These are phyloP conservation scores for Picea sitchensis DNA, from an alignment of 75 land plant genomes.

Conservation along the genomic window DNA sequence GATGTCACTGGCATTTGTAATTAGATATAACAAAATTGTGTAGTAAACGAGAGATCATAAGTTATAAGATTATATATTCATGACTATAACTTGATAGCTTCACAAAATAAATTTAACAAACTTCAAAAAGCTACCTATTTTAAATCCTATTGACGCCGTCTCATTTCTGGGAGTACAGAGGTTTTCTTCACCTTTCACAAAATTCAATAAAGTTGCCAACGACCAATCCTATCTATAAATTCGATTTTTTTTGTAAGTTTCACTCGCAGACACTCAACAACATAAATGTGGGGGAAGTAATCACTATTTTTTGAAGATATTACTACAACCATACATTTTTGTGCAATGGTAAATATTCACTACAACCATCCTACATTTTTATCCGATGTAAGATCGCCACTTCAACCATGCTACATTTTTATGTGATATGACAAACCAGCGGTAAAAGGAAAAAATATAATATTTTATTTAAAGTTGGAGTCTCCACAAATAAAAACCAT, in stretches of 20 bases:
- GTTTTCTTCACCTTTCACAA: neutral
- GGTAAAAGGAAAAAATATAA: neutral
- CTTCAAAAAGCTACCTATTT: neutral
- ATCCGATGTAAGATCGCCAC: neutral
- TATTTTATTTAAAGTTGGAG: neutral
- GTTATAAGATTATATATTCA: neutral
- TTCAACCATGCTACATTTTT: neutral
- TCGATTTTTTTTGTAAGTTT: neutral
- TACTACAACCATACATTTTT: neutral
- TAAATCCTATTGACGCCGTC: neutral
- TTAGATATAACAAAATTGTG: neutral
- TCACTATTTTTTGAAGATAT: neutral
- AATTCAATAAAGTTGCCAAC: neutral
- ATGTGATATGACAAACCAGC: neutral
- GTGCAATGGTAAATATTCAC: neutral
- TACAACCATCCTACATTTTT: neutral
- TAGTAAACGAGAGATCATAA: neutral
- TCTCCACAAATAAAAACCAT: neutral
- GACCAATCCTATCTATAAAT: neutral
- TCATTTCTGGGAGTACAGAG: neutral
- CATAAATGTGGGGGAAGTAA: neutral
- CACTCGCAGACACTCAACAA: neutral
- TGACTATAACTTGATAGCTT: neutral
- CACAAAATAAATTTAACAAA: neutral
- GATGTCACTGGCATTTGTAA: neutral